Base-by-base conservation (phyloP, 805 yeast species). In the Ogataea wickerhamii region DNA sequence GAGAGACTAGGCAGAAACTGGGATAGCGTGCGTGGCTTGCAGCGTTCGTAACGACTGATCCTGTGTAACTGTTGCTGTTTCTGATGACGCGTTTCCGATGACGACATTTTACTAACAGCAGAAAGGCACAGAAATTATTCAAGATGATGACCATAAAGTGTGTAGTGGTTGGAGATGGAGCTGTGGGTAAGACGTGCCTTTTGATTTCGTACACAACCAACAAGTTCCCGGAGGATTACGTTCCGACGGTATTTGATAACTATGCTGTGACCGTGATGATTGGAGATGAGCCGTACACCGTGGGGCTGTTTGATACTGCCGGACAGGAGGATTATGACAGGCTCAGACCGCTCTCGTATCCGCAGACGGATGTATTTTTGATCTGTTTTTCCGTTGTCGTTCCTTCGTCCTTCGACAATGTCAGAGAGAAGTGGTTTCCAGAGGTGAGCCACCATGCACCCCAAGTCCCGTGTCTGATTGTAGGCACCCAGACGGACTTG, bases 121-220 rank as follows among this genome's bases (percentile, higher is more conserved):
- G n/a, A n/a, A n/a, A n/a, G n/a, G n/a, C n/a, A n/a, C n/a, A n/a
- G n/a, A n/a, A 22, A 17, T 18, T 17, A 20, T 25, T 27, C 41
- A 47, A 49, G 34, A 73, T 74, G 78, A 76, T 72, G 59, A 71
- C 81, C 43, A 74, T 85, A 64, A 91, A 91, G 68, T 93, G 98
- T 74, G 98, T 93, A 50, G 97, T 91, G 49, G 98, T 93, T 40
- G 98, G 98, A 50, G 98, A 93, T 69, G 98, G 98, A 86, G 98
- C 98, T 53, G 98, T 93, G 48, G 98, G 98, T 55, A 91, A 88
- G 60, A 91, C 98, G 14, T 91, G 98, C 70, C 78, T 93, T 47
- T 75, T 93, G 52, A 91, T 91, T 58, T 89, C 97, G 48, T 91
- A 91, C 67, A 91, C 98, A 37, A 91, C 96, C 44, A 86, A 87